Conservation (phyloP, 257 asterid genomes). For the Solanum ossicruentum region DNA sequence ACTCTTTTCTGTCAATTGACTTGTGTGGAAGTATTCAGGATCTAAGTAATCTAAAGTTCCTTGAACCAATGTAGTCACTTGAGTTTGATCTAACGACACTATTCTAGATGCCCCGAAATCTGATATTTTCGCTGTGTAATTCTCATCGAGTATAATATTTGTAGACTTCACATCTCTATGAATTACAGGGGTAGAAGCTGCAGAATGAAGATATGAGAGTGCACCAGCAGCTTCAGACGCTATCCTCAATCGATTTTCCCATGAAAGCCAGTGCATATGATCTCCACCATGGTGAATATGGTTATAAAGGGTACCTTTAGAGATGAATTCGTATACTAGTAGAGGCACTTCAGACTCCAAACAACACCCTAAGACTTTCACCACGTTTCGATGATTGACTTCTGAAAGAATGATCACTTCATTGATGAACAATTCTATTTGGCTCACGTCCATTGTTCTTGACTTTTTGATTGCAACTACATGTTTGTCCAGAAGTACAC, state of each 20-base stretch:
- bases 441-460: not conserved
- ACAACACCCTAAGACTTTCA: not conserved
- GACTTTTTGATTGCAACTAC: not conserved
- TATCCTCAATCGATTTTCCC: not conserved
- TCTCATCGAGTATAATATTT: not conserved
- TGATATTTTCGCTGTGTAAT: not conserved
- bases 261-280: not conserved
- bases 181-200: not conserved
- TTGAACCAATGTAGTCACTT: not conserved
- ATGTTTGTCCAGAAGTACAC: not conserved
- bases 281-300: not conserved
- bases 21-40: not conserved
- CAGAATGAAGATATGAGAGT: not conserved
- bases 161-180: not conserved
- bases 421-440: not conserved
- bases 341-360: not conserved
- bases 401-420: not conserved
- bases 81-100: not conserved
- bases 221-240: constrained; percentile 2
- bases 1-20: not conserved
- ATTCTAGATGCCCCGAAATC: not conserved
- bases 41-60: not conserved
- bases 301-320: not conserved
- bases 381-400: not conserved
- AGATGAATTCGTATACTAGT: not conserved